Evolutionary conservation across 192 early-diverging fungal genomes (phyloP).

Genomic region (Coemansia sp.): DNA sequence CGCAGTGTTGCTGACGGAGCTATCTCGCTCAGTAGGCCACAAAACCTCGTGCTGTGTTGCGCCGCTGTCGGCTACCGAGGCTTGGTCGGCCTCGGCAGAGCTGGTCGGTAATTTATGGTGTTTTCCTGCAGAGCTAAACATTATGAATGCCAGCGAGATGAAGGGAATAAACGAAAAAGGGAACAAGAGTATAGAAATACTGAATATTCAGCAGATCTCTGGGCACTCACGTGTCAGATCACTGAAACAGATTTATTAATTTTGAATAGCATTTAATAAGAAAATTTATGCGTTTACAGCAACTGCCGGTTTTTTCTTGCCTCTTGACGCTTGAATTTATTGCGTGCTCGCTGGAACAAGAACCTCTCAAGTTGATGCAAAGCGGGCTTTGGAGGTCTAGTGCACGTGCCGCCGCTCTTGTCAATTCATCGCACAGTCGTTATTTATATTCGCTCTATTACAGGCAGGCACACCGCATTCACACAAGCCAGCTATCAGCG

Average conservation of each 20-base stretch:
- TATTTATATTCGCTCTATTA: neutral
- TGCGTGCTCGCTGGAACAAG: neutral
- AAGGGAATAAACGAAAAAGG: neutral
- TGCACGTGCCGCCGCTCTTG: neutral
- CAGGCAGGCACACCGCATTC: conserved; percentile 8
- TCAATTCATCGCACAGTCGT: neutral
- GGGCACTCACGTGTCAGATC: no score
- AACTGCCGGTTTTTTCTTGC: no score
- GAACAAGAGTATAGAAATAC: neutral
- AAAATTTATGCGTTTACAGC: no score
- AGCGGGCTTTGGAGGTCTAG: conserved; percentile 2
- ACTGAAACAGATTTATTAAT: no score
- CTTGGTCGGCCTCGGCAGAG: conserved; percentile 6
- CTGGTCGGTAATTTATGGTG: conserved; percentile 11
- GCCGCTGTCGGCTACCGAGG: neutral
- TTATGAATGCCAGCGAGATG: neutral
- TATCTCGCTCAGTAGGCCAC: neutral
- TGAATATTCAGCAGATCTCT: no score
- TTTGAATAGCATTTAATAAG: no score
- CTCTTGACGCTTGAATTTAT: no score
- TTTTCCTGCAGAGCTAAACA: conserved; percentile 12
- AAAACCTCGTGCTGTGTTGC: neutral
- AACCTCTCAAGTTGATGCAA: conserved; percentile 5
- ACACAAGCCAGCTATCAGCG: conserved; percentile 15
- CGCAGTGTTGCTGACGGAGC: conserved; percentile 4